Conservation (phyloP, 2,329 filamentous ascomycete species). For the Trichoderma polysporum region DNA sequence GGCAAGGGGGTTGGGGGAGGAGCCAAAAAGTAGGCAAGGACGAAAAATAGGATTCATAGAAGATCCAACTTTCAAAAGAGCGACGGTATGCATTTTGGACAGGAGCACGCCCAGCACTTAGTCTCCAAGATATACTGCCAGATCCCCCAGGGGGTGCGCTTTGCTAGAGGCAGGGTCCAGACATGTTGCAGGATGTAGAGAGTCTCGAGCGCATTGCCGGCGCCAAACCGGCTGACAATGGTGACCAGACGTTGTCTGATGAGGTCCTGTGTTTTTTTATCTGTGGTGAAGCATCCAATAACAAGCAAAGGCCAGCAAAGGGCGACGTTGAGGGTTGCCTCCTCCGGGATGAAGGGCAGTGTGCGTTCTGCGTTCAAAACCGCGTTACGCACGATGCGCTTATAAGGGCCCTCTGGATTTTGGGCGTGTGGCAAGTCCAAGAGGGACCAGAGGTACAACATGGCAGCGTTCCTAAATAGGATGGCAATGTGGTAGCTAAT, state of each 20-base stretch:
- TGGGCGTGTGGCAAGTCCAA: constrained; percentile 30
- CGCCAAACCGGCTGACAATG: constrained; percentile 40
- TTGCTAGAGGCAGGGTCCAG: constrained; percentile 37
- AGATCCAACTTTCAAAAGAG: neutral
- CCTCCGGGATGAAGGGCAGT: constrained; percentile 33
- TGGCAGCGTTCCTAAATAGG: constrained; percentile 46
- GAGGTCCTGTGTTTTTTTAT: constrained; percentile 31
- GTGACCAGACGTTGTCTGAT: constrained; percentile 36
- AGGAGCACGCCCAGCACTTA: constrained; percentile 29
- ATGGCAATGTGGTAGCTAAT: constrained; percentile 31
- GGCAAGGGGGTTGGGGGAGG: no score
- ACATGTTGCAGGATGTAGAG: constrained; percentile 42
- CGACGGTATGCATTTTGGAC: neutral
- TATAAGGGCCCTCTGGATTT: no score
- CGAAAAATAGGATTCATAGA: no score
- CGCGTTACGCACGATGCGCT: no score
- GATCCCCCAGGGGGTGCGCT: constrained; percentile 44
- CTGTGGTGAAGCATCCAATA: constrained; percentile 40
- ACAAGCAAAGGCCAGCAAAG: constrained; percentile 42
- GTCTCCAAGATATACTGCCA: constrained; percentile 48
- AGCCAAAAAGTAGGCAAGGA: no score
- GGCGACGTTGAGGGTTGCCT: constrained; percentile 40
- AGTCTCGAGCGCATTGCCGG: constrained; percentile 48
- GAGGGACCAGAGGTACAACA: constrained; percentile 44
- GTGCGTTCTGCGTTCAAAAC: neutral